Evolutionary conservation across 495 filamentous ascomycete species (phyloP), one percentile per base, ranked within the genome.

Genomic region (Cercophora sp.): DNA sequence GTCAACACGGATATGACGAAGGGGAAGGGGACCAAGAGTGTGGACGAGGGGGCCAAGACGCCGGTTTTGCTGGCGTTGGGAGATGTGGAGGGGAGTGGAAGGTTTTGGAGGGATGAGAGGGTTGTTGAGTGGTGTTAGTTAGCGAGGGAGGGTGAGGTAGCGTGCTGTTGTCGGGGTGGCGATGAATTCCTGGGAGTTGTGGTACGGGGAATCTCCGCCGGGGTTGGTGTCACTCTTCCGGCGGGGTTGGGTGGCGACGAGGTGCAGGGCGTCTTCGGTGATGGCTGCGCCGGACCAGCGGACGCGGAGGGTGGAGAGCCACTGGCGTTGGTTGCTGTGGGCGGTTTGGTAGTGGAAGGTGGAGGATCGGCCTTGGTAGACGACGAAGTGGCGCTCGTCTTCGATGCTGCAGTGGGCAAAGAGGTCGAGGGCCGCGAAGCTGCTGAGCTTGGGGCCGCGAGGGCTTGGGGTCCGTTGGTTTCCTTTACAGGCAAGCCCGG

Each of bases 1-100:
- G 77, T 79, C 18, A 62, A 63, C 31, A 79, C 77, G 37, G 77
- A 79, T 59, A 78, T 80, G 77, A 77, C 76, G 22, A 72, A 61
- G 52, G 72, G 73, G 0, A 55, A 55, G 8, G 74, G 74, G 8
- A 20, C 43, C 9, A 75, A 70, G 67, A 75, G 63, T 24, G 61
- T 65, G 31, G 77, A 81, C 60, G 36, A 79, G 55, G 77, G 77
- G 26, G 74, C 77, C 23, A 48, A 64, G 61, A 80, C 74, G 60
- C 76, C 74, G 32, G 77, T 79, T 2, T 60, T 77, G 65, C 53
- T 80, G 50, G 76, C 77, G n/a, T 59, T 79, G 54, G 64, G 58
- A 34, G 76, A 79, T 48, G 58, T 79, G 39, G 64, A 61, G 2
- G 70, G 61, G 1, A 64, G 50, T 8, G 77, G 76, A 4, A 46